A percentile compares a stretch with the other conserved stretches of the same genome.
phyloP scores from a whole-genome alignment of 805 yeast species.

The Cyberlindnera samutprakarnensis region DNA sequence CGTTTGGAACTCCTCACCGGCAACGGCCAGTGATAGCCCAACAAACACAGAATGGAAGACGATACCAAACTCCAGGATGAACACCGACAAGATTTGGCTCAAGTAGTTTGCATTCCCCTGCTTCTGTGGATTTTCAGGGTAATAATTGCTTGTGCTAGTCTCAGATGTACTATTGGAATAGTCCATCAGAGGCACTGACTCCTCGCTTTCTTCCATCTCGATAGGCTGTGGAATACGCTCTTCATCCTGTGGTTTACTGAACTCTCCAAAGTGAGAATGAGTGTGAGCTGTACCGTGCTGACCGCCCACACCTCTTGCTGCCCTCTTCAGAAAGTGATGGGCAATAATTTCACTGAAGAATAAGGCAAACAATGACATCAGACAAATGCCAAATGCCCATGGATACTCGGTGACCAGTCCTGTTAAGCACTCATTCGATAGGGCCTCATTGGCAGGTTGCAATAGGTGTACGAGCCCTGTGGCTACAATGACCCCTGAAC shows the following conservation, averaged over 20 bases:
- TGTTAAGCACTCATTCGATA: conserved; percentile 53
- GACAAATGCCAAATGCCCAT: conserved; percentile 49
- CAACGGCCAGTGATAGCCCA: conserved; percentile 69
- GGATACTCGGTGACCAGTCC: conserved; percentile 47
- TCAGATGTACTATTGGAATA: no score
- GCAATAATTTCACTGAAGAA: conserved; percentile 42
- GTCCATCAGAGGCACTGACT: conserved; percentile 5
- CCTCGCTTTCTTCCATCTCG: not conserved
- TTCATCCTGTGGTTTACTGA: conserved; percentile 11
- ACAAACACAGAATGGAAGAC: conserved; percentile 78
- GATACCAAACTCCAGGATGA: conserved; percentile 71
- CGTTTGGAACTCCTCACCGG: conserved; percentile 69
- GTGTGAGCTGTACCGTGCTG: conserved; percentile 31
- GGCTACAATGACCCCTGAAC: conserved; percentile 78
- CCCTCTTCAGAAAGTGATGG: conserved; percentile 33
- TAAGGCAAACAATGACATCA: conserved; percentile 36
- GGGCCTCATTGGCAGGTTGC: conserved; percentile 57
- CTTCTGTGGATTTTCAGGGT: conserved; percentile 34
- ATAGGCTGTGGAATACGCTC: conserved; percentile 8
- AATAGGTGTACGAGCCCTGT: conserved; percentile 74
- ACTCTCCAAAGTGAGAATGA: conserved; percentile 50
- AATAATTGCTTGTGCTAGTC: conserved; percentile 32
- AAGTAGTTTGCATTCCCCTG: conserved; percentile 38
- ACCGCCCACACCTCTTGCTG: conserved; percentile 21
- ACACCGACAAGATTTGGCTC: conserved; percentile 47